phyloP scores from a whole-genome alignment of 139 green algal species.

The Chlamydomonas urium region DNA sequence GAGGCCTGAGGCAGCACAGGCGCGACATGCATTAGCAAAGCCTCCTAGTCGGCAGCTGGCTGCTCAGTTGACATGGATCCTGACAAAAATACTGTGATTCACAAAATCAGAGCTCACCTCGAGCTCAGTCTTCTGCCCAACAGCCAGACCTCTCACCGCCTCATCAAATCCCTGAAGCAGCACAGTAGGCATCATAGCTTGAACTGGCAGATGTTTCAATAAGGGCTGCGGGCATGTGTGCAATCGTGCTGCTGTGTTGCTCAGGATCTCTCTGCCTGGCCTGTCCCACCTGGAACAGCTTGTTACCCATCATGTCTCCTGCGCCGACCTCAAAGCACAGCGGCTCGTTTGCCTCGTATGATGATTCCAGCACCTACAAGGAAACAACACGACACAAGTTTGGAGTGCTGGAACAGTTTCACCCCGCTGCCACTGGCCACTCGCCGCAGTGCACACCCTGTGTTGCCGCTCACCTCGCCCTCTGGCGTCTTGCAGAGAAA shows the following conservation, averaged over 20 bases:
- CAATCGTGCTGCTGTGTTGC: no score
- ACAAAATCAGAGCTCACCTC: conserved; percentile 35
- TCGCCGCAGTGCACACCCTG: neutral
- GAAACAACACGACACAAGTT: neutral
- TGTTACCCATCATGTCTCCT: conserved; percentile 77
- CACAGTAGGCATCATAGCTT: no score
- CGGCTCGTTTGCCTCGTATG: conserved; percentile 46
- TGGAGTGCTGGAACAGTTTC: neutral
- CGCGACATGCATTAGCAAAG: no score
- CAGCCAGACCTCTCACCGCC: conserved; percentile 63
- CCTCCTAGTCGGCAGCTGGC: no score
- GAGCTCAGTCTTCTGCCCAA: conserved; percentile 50
- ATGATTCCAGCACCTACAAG: conserved; percentile 43
- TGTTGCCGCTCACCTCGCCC: conserved; percentile 45
- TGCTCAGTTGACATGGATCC: no score
- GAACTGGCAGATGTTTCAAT: no score
- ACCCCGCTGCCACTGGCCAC: neutral
- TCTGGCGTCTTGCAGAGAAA: conserved; percentile 49
- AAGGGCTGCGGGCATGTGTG: no score
- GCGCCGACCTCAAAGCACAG: conserved; percentile 81
- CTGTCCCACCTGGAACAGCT: conserved; percentile 64
- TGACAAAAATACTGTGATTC: no score
- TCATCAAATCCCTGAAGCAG: conserved; percentile 87
- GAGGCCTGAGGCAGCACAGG: conserved; percentile 52
- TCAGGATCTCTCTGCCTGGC: neutral